Evolutionary conservation across 2,329 filamentous ascomycete species (phyloP), one percentile per base, ranked within the genome.

Genomic region (Sphaerulina populicola): DNA sequence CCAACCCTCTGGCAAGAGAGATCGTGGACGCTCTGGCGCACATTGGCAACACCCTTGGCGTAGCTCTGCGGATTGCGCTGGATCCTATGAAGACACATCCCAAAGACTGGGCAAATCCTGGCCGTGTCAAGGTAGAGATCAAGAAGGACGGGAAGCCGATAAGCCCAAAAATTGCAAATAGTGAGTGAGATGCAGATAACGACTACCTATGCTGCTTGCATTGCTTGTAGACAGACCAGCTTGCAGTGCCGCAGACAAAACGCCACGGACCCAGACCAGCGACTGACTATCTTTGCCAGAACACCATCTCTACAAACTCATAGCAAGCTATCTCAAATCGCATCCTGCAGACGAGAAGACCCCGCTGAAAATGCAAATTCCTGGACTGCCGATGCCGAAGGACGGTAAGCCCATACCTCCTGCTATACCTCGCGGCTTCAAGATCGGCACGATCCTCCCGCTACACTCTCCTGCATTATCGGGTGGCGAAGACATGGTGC

Each of bases 61-160:
- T 62, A 9, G 56, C 52, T 79, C 83, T 29, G 88, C 77, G 80
- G 55, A 83, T 85, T 39, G 82, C 93, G 6, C 85, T 96, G 68
- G 93, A 98, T 72, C 88, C 90, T 1, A 85, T 86, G 66, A 95
- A 95, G 75, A 79, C 82, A 54, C 93, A 98, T 70, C 93, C 93
- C 6, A 91, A 93, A 72, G 93, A 98, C 74, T 98, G 93, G 93
- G 84, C 85, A 51, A 98, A 98, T 73, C 93, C 93, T 10, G 93
- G 93, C 3, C 79, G 93, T 53, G 87, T 97, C 57, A 82, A 87
- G 61, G 81, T 97, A 44, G 73, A 83, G 64, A 73, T 96, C 50
- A 84, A 81, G 68, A 81, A 78, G 56, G 74, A 79, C 53, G 79
- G 78, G 31, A 70, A 70, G 56, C 64, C 71, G 41, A 63, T 75